Evolutionary conservation across 2,329 filamentous ascomycete species (phyloP).

Genomic region (Arthroderma uncinatum): DNA sequence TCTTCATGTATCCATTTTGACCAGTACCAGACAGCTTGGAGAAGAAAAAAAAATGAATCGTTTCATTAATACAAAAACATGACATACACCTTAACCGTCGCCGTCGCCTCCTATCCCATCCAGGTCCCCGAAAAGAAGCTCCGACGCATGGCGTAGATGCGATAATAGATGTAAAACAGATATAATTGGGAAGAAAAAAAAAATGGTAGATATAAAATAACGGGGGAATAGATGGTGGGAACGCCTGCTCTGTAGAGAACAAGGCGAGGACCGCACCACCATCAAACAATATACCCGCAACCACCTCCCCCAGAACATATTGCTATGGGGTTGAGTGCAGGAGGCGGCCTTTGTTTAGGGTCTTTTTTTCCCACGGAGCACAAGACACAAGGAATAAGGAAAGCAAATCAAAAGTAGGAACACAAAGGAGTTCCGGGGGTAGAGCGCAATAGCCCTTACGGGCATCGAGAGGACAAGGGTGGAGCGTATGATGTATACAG

Average conservation of each 20-base stretch:
- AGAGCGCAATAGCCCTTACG: neutral
- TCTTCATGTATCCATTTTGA: no score
- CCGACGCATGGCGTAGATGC: neutral
- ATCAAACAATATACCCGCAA: neutral
- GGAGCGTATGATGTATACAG: neutral
- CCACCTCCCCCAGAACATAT: neutral
- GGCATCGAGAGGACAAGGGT: neutral
- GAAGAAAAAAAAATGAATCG: neutral
- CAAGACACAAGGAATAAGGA: neutral
- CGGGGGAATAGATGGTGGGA: neutral
- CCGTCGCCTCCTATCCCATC: neutral
- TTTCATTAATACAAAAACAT: neutral
- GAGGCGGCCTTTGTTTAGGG: neutral
- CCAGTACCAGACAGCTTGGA: neutral
- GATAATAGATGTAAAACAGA: neutral
- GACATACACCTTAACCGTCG: neutral
- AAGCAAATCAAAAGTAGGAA: neutral
- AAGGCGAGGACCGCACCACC: neutral
- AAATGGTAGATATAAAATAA: neutral
- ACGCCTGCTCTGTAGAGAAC: neutral
- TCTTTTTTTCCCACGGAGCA: neutral
- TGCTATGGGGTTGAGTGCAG: neutral
- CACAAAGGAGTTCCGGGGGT: neutral
- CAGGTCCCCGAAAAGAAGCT: neutral
- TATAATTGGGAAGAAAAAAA: neutral